These are phyloP conservation scores for Coemansia sp. DNA, from an alignment of 192 early-diverging fungal species.

Conservation along the genomic window DNA sequence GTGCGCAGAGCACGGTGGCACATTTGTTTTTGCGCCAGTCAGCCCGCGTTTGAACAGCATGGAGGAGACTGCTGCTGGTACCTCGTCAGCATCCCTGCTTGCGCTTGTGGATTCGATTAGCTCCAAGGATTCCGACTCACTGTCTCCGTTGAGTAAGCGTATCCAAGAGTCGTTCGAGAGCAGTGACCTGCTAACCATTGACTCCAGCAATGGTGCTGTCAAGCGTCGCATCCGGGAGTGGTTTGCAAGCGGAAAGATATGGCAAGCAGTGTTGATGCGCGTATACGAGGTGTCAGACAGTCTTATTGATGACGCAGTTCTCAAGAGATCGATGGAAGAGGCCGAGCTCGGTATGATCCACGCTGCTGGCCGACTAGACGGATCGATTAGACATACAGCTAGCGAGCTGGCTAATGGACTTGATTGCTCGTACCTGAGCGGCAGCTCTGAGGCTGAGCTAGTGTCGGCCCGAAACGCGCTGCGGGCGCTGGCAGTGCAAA, in stretches of 20 bases:
- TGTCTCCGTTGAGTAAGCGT: constrained; percentile 26
- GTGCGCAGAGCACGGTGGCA: constrained; percentile 20
- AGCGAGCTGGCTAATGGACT: constrained; percentile 18
- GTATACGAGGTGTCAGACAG: constrained; percentile 40
- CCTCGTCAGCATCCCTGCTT: background rate
- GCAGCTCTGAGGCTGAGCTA: background rate
- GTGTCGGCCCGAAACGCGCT: constrained; percentile 19
- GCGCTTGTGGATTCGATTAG: background rate
- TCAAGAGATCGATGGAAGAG: constrained; percentile 43
- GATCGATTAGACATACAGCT: constrained; percentile 14
- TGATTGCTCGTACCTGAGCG: background rate
- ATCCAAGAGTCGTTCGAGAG: constrained; percentile 36
- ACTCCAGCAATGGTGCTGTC: constrained; percentile 32
- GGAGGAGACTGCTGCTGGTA: background rate
- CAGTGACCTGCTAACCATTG: constrained; percentile 29
- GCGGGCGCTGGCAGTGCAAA: constrained; percentile 24
- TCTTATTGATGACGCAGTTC: constrained; percentile 32
- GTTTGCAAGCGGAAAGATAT: constrained; percentile 43
- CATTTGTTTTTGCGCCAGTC: background rate
- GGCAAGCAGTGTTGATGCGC: constrained; percentile 41
- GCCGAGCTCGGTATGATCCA: constrained; percentile 50
- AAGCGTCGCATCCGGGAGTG: constrained; percentile 30
- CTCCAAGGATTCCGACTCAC: background rate
- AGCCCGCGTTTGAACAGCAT: no score
- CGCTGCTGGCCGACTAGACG: constrained; percentile 46